Conservation (phyloP, 345 rosid species). For the Firmiana major region DNA sequence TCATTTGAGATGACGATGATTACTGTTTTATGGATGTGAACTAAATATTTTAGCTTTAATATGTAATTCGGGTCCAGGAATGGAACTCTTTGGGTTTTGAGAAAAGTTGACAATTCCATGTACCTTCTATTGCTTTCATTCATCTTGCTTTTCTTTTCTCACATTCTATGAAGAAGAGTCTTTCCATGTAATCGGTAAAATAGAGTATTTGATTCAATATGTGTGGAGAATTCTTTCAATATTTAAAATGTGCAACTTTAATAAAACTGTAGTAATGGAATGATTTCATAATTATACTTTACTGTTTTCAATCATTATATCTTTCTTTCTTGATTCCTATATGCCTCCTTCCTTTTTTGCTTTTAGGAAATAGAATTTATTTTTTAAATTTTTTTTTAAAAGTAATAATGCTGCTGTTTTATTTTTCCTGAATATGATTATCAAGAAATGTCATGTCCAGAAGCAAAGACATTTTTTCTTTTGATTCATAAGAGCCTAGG, state of each 20-base stretch:
- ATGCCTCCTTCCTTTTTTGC: neutral
- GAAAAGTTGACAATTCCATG: neutral
- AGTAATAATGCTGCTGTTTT: neutral
- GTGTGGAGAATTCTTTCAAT: slow-evolving; percentile 4
- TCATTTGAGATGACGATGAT: neutral
- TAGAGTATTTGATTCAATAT: neutral
- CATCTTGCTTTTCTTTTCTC: neutral
- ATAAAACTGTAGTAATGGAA: neutral
- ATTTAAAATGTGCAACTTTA: neutral
- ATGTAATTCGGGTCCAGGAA: neutral
- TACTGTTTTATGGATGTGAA: neutral
- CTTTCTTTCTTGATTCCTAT: neutral
- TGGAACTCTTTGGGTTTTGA: neutral
- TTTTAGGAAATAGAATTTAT: neutral
- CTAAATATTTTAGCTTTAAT: neutral
- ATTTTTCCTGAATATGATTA: neutral
- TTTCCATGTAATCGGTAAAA: neutral
- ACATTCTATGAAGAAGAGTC: neutral
- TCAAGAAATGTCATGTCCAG: neutral
- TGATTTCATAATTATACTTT: neutral
- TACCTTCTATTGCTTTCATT: neutral
- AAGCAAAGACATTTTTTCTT: no score
- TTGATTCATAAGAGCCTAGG: no score
- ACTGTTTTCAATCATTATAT: neutral
- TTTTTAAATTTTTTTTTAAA: no score